These are phyloP conservation scores for Alternaria metachromatica DNA, from an alignment of 2,329 filamentous ascomycete species.

Conservation along the genomic window DNA sequence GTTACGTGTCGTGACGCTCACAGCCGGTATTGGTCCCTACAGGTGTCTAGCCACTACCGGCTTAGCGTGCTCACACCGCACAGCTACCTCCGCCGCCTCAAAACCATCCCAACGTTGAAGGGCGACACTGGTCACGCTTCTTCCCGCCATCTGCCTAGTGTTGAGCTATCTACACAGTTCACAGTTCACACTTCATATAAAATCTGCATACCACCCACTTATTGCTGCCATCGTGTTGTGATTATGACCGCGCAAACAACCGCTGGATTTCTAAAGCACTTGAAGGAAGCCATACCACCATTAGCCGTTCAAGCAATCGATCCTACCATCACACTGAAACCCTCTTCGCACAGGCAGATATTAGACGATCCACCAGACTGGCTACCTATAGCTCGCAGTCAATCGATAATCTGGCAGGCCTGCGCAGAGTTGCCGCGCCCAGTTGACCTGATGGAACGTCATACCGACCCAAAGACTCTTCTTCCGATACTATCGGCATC, in stretches of 20 bases:
- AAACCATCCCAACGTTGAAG: background rate
- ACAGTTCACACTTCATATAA: background rate
- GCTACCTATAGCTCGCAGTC: background rate
- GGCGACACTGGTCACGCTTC: background rate
- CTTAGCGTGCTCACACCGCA: background rate
- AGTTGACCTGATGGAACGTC: background rate
- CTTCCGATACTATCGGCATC: background rate
- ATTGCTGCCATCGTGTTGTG: background rate
- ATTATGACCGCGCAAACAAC: background rate
- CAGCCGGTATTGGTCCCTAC: background rate
- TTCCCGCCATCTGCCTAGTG: background rate
- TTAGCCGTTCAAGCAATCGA: background rate
- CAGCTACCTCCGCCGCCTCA: background rate
- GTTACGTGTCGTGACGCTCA: background rate
- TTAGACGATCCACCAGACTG: background rate
- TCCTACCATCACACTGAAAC: background rate
- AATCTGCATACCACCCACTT: background rate
- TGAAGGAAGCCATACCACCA: background rate
- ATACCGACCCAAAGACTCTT: background rate
- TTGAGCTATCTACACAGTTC: background rate
- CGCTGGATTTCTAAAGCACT: background rate
- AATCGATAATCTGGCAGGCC: background rate
- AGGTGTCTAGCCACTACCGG: background rate
- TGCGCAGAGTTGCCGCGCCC: background rate
- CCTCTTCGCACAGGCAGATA: background rate